These are phyloP conservation scores for Porogramme epimiltina DNA, from an alignment of 1,284 basidiomycete species.

Conservation along the genomic window DNA sequence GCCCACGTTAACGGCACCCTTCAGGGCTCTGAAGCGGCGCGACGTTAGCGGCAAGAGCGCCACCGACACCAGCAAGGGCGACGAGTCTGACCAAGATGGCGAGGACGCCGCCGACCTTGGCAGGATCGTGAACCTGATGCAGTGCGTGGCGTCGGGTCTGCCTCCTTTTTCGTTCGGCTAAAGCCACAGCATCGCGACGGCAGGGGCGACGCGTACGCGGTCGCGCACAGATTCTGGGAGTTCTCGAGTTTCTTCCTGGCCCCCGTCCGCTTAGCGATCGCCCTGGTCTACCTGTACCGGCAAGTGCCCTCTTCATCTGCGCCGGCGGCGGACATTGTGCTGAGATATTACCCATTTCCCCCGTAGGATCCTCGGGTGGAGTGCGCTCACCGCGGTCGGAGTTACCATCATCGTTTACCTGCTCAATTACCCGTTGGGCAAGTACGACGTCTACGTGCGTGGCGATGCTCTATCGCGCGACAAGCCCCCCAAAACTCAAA, in stretches of 20 bases:
- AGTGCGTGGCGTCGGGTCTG: conserved; percentile 41
- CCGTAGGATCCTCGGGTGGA: conserved; percentile 78
- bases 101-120: conserved; percentile 62
- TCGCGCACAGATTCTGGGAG: conserved; percentile 72
- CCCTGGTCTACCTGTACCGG: conserved; percentile 76
- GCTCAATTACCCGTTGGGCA: conserved; percentile 66
- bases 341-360: background rate
- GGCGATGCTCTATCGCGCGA: background rate
- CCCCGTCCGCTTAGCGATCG: conserved; percentile 76
- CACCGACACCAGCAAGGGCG: conserved; percentile 31
- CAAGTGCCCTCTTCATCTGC: conserved; percentile 36
- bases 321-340: background rate
- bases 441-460: conserved; percentile 65
- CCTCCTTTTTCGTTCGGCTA: background rate
- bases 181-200: background rate
- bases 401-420: conserved; percentile 69
- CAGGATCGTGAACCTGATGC: conserved; percentile 74
- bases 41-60: conserved; percentile 60
- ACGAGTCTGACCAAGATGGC: conserved; percentile 39
- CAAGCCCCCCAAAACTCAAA: too few relatives aligned
- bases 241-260: conserved; percentile 68
- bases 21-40: conserved; percentile 53
- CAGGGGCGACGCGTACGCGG: conserved; percentile 72
- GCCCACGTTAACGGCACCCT: background rate
- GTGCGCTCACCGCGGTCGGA: conserved; percentile 75